Percentiles rank a stretch among this genome's conserved stretches.
Conservation (phyloP, 129 eudicot species). For the Artemisia annua region DNA sequence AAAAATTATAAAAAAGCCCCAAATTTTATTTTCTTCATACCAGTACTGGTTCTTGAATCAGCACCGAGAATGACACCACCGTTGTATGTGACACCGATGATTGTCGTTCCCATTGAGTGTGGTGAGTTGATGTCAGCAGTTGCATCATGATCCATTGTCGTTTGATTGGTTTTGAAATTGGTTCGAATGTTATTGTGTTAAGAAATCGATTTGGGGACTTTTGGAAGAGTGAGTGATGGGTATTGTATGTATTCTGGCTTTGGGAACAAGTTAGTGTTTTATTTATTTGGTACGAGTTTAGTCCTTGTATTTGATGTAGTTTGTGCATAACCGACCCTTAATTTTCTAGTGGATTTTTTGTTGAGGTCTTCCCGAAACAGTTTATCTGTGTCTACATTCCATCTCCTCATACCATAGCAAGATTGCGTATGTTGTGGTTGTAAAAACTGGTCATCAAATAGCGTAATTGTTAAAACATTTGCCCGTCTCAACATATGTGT, state of each 20-base stretch:
- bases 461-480: no score
- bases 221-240: no score
- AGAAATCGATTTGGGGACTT: no score
- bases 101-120: slow-evolving; percentile 48
- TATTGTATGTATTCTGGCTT: slow-evolving; percentile 23
- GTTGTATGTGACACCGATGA: slow-evolving; percentile 48
- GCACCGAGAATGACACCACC: slow-evolving; percentile 44
- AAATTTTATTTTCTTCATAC: slow-evolving; percentile 10
- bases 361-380: no score
- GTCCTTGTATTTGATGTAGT: slow-evolving; percentile 2
- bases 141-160: slow-evolving; percentile 39
- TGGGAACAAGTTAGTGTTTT: slow-evolving; percentile 29
- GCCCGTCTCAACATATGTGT: no score
- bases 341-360: no score
- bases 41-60: slow-evolving; percentile 45
- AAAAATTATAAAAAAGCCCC: not conserved
- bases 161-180: not conserved
- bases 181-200: not conserved
- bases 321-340: not conserved
- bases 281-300: not conserved
- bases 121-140: slow-evolving; percentile 36
- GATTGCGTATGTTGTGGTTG: no score
- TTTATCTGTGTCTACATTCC: no score
- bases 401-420: no score
- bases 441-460: no score